Percentiles rank a stretch among this genome's conserved stretches.
Evolutionary conservation across 2,329 filamentous ascomycete species (phyloP).

Genomic region (Sclerotinia minor): DNA sequence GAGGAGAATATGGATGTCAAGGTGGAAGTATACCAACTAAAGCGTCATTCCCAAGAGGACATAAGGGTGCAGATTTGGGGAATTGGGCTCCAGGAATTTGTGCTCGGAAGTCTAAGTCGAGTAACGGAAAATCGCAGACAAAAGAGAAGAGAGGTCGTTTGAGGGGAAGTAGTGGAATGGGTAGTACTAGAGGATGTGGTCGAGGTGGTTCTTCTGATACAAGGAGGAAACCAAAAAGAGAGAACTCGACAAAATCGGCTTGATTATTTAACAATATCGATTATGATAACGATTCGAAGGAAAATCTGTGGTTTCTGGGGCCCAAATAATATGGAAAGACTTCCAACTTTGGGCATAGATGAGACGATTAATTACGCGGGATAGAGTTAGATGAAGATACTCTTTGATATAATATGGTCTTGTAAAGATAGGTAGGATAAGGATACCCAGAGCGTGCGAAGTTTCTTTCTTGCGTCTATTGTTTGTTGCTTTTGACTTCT

Average conservation of each 20-base stretch:
- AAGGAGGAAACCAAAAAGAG: neutral
- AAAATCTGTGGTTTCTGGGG: neutral
- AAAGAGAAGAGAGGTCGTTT: neutral
- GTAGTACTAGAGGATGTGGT: neutral
- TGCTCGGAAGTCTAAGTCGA: neutral
- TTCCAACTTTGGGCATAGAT: too few species aligned
- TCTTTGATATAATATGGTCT: neutral
- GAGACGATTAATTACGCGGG: neutral
- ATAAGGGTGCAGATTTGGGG: neutral
- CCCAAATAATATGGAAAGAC: too few species aligned
- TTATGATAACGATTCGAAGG: neutral
- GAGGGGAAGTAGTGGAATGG: neutral
- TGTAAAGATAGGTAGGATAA: conserved; percentile 1
- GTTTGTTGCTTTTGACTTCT: neutral
- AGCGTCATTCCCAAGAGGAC: neutral
- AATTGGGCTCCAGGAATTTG: neutral
- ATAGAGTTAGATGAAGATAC: conserved; percentile 1
- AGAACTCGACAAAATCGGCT: neutral
- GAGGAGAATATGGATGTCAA: conserved; percentile 1
- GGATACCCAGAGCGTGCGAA: neutral
- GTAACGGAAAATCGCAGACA: neutral
- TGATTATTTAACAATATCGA: neutral
- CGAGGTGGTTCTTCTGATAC: neutral
- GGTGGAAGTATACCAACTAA: neutral
- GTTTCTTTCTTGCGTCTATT: neutral